Evolutionary conservation across 1,284 basidiomycete genomes (phyloP).

Genomic region (Papiliotrema terrestris): DNA sequence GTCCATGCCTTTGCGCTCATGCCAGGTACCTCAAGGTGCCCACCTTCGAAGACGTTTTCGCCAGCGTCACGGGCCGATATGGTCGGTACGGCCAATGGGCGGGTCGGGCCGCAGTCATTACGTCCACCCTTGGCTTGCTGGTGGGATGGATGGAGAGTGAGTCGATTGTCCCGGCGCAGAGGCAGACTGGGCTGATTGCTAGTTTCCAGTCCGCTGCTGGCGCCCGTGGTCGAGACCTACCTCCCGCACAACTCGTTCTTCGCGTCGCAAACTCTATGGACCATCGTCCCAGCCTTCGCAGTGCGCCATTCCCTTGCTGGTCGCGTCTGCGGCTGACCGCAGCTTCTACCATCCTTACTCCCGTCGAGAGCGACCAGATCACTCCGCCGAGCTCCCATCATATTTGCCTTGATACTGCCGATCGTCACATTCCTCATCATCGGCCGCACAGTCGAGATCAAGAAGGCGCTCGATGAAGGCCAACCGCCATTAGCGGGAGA

Average conservation of each 20-base stretch:
- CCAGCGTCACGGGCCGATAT: conserved; percentile 32
- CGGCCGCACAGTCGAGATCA: conserved; percentile 46
- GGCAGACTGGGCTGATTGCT: conserved; percentile 4
- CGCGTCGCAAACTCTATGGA: conserved; percentile 37
- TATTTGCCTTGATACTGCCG: conserved; percentile 39
- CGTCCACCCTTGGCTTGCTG: conserved; percentile 32
- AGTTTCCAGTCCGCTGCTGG: conserved; percentile 39
- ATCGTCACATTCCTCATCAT: conserved; percentile 46
- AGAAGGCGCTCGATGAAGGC: conserved; percentile 33
- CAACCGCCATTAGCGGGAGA: conserved; percentile 28
- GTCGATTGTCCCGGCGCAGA: conserved; percentile 4
- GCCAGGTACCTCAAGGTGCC: conserved; percentile 46
- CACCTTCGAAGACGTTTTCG: conserved; percentile 48
- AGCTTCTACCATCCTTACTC: conserved; percentile 40
- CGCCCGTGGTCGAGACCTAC: conserved; percentile 34
- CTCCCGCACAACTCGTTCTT: conserved; percentile 26
- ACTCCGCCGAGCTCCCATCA: conserved; percentile 22
- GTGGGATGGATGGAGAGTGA: conserved; percentile 44
- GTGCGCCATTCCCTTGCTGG: conserved; percentile 14
- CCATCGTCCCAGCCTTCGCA: conserved; percentile 28
- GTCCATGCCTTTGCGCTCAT: background rate
- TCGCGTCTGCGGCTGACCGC: conserved; percentile 2
- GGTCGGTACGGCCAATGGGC: conserved; percentile 36
- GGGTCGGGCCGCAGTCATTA: conserved; percentile 35
- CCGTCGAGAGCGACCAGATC: conserved; percentile 35